Evolutionary conservation across 495 filamentous ascomycete species (phyloP).

Genomic region (Neurospora sp.): DNA sequence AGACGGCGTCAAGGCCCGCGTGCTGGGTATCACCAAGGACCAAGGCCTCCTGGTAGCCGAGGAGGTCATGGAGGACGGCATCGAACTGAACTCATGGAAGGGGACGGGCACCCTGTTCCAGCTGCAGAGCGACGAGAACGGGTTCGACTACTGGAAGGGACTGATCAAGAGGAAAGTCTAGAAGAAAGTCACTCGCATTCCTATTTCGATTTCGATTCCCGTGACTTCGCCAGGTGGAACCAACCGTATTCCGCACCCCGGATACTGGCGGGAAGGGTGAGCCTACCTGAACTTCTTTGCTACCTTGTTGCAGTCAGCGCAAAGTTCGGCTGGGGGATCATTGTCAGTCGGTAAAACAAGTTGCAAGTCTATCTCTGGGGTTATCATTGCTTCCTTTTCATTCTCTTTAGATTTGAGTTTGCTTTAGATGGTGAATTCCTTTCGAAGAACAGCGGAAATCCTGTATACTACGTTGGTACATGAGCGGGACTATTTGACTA

Average conservation of each 20-base stretch:
- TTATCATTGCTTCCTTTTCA: neutral
- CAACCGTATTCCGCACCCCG: neutral
- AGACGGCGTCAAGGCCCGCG: constrained; percentile 64
- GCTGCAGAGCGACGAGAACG: constrained; percentile 94
- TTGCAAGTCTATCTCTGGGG: neutral
- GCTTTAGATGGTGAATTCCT: neutral
- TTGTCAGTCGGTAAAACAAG: neutral
- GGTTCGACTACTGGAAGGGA: constrained; percentile 95
- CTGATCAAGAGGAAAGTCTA: constrained; percentile 73
- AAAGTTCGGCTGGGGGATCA: neutral
- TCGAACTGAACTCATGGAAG: constrained; percentile 21
- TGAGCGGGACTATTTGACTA: no score
- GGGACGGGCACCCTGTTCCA: constrained; percentile 68
- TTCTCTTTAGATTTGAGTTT: neutral
- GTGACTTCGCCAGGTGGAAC: neutral
- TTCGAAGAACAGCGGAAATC: neutral
- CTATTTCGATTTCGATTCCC: neutral
- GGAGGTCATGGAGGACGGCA: constrained; percentile 63
- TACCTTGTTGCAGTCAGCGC: neutral
- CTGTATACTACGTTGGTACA: no score
- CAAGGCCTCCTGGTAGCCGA: constrained; percentile 78
- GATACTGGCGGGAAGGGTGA: neutral
- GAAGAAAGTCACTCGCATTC: constrained; percentile 4
- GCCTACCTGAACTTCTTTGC: neutral
- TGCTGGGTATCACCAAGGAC: constrained; percentile 81